phyloP scores from a whole-genome alignment of 73 alveolate genomes.

The Stentor coeruleus region DNA sequence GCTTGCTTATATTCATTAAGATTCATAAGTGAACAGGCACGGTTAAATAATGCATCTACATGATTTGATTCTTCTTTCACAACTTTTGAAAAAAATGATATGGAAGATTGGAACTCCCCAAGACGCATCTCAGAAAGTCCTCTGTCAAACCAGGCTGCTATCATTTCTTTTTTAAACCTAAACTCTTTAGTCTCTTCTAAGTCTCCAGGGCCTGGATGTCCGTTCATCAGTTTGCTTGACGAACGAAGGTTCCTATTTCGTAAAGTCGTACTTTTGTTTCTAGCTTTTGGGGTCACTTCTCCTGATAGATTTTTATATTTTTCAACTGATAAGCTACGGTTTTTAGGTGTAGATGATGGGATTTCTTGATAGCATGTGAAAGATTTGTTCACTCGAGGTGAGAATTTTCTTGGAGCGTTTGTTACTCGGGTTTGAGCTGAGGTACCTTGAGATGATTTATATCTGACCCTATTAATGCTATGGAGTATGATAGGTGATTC shows the following conservation, averaged over 20 bases:
- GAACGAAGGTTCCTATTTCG: neutral
- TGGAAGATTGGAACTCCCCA: neutral
- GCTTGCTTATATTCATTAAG: neutral
- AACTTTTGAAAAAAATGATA: neutral
- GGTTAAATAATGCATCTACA: neutral
- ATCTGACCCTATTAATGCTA: neutral
- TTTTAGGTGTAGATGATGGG: neutral
- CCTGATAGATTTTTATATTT: neutral
- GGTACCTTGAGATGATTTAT: no score
- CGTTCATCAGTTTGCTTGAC: neutral
- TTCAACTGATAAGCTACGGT: neutral
- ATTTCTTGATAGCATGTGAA: conserved; percentile 1
- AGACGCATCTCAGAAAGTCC: neutral
- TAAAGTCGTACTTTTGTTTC: neutral
- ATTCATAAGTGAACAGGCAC: no score
- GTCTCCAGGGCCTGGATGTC: neutral
- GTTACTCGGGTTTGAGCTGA: neutral
- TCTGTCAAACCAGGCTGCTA: neutral
- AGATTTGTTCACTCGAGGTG: conserved; percentile 1
- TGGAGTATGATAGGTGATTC: no score
- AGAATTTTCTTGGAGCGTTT: neutral
- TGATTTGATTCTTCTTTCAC: neutral
- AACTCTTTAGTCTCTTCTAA: conserved; percentile 1
- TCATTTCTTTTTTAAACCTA: neutral
- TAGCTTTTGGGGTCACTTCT: neutral